Evolutionary conservation across 2,329 filamentous ascomycete species (phyloP).

Genomic region (Fusarium sacchari): DNA sequence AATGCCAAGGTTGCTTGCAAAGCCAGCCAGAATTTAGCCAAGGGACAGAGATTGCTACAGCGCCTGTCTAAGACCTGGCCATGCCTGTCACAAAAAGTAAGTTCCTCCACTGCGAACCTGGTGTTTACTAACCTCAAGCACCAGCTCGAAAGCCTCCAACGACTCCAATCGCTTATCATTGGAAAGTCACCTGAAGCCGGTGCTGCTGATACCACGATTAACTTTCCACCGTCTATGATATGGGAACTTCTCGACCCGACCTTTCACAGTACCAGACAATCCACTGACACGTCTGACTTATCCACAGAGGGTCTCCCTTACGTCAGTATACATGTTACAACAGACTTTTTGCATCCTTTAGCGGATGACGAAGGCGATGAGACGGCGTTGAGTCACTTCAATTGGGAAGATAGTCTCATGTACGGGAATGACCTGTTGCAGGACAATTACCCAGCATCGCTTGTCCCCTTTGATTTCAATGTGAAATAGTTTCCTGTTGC

Average conservation of each 20-base stretch:
- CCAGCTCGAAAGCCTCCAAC: neutral
- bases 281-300: fast-evolving
- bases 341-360: conserved; percentile 14
- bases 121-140: fast-evolving
- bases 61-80: neutral
- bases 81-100: conserved; percentile 3
- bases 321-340: conserved; percentile 17
- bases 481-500: neutral
- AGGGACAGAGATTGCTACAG: neutral
- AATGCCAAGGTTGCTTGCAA: neutral
- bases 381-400: neutral
- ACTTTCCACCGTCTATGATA: conserved; percentile 12
- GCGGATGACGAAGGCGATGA: neutral
- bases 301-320: neutral
- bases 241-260: conserved; percentile 13
- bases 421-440: neutral
- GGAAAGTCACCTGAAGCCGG: neutral
- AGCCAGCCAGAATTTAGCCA: neutral
- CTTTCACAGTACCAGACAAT: neutral
- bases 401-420: neutral
- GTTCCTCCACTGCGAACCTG: fast-evolving
- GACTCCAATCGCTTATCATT: neutral
- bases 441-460: neutral
- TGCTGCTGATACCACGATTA: neutral
- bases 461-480: conserved; percentile 13